Evolutionary conservation across 352 stramenopile genomes (phyloP).

Genomic region (Pythium guiyangense): DNA sequence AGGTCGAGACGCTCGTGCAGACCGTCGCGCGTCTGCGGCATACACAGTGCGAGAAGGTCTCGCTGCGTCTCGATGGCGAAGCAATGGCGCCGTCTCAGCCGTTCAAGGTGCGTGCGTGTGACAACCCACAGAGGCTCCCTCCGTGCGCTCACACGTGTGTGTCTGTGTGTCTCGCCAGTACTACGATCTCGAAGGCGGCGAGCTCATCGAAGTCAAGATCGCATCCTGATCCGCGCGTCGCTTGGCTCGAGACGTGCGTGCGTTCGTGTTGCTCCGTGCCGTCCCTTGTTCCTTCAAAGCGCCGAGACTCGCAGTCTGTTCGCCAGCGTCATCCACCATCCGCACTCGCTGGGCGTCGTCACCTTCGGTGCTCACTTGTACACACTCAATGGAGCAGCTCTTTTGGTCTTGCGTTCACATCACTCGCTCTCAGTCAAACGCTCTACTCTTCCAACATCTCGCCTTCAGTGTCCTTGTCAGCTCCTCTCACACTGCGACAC

Average conservation of each 20-base stretch:
- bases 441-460: no score
- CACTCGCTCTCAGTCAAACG: no score
- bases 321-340: neutral
- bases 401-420: no score
- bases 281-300: neutral
- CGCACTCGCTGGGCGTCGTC: no score
- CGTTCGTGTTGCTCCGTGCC: neutral
- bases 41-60: conserved; percentile 21
- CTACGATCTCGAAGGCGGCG: conserved; percentile 66
- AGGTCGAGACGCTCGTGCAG: conserved; percentile 35
- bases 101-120: conserved; percentile 34
- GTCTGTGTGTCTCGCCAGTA: conserved; percentile 16
- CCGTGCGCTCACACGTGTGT: neutral
- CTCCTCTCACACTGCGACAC: no score
- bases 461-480: no score
- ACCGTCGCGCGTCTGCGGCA: conserved; percentile 23
- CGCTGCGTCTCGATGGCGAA: conserved; percentile 49
- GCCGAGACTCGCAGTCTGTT: neutral
- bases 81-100: conserved; percentile 32
- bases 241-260: neutral
- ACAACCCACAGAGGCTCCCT: no score
- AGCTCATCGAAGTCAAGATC: conserved; percentile 63
- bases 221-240: conserved; percentile 10
- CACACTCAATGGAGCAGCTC: no score
- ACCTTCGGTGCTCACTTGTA: no score